Evolutionary conservation across 1,139 yeast species (phyloP).

Genomic region (Scheffersomyces lignicola): DNA sequence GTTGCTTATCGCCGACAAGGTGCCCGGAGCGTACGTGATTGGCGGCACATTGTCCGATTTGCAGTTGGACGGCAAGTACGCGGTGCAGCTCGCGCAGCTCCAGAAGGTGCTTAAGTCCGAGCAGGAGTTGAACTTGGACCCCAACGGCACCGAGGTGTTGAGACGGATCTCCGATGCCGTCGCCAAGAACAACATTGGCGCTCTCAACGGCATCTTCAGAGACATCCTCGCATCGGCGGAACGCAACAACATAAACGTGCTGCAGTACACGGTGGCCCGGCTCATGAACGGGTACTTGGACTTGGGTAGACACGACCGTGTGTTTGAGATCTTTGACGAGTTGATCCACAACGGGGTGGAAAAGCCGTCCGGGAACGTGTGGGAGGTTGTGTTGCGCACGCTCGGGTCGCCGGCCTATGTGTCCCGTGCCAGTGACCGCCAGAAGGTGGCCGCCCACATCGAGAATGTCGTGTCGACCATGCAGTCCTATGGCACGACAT

Average conservation of each 20-base stretch:
- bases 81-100: conserved; percentile 7
- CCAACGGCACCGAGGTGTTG: conserved; percentile 30
- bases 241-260: conserved; percentile 23
- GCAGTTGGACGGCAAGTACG: conserved; percentile 7
- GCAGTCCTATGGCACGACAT: conserved; percentile 18
- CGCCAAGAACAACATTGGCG: conserved; percentile 17
- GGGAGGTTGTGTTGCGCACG: conserved; percentile 40
- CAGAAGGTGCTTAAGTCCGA: conserved; percentile 4
- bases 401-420: conserved; percentile 35
- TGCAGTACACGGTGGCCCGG: conserved; percentile 30
- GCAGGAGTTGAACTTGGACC: conserved; percentile 25
- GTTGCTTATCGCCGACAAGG: conserved; percentile 27
- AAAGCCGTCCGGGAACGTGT: conserved; percentile 28
- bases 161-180: conserved; percentile 24
- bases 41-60: conserved; percentile 16
- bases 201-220: conserved; percentile 23
- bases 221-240: conserved; percentile 26
- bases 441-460: conserved; percentile 19
- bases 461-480: conserved; percentile 34
- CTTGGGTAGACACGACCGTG: conserved; percentile 28
- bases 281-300: conserved; percentile 39
- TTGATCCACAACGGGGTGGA: conserved; percentile 27
- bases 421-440: conserved; percentile 14
- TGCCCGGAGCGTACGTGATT: conserved; percentile 26
- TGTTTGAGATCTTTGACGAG: conserved; percentile 35